Conservation (phyloP, 164 flowering plant species). For the Umbilicus rupestris region DNA sequence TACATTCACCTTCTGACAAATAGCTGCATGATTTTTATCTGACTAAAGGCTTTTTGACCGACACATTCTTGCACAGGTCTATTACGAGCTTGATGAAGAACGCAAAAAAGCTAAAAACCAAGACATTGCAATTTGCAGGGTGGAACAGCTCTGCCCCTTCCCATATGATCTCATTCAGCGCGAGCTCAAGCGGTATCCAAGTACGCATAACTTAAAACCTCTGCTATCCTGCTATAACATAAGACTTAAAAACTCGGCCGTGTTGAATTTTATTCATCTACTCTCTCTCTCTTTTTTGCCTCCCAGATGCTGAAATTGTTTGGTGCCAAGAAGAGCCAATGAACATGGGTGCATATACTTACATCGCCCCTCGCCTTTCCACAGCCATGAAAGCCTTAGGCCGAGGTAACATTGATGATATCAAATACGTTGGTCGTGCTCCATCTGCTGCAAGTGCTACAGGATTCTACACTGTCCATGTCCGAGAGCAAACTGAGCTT, state of each 20-base stretch:
- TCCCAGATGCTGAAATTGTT: slow-evolving; percentile 87
- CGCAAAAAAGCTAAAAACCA: slow-evolving; percentile 44
- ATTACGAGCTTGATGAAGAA: slow-evolving; percentile 87
- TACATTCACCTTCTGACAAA: neutral
- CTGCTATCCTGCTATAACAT: neutral
- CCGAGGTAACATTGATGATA: slow-evolving; percentile 59
- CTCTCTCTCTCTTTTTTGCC: no score
- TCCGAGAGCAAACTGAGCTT: slow-evolving; percentile 64
- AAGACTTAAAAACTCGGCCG: no score
- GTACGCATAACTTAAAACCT: slow-evolving; percentile 33
- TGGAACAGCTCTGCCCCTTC: slow-evolving; percentile 93
- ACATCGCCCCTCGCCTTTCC: slow-evolving; percentile 66
- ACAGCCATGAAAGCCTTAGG: slow-evolving; percentile 72
- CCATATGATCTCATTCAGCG: slow-evolving; percentile 90
- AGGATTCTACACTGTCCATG: slow-evolving; percentile 56
- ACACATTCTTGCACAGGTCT: slow-evolving; percentile 36
- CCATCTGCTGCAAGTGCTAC: slow-evolving; percentile 92
- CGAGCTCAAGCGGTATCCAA: slow-evolving; percentile 90
- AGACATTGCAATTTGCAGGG: slow-evolving; percentile 88
- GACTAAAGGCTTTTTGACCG: neutral
- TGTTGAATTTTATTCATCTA: no score
- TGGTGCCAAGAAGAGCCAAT: slow-evolving; percentile 99
- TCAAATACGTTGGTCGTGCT: slow-evolving; percentile 72
- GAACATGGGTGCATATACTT: slow-evolving; percentile 92
- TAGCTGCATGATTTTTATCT: neutral